These are phyloP conservation scores for Beauveria sp. DNA, from an alignment of 2,329 filamentous ascomycete genomes.

Conservation along the genomic window DNA sequence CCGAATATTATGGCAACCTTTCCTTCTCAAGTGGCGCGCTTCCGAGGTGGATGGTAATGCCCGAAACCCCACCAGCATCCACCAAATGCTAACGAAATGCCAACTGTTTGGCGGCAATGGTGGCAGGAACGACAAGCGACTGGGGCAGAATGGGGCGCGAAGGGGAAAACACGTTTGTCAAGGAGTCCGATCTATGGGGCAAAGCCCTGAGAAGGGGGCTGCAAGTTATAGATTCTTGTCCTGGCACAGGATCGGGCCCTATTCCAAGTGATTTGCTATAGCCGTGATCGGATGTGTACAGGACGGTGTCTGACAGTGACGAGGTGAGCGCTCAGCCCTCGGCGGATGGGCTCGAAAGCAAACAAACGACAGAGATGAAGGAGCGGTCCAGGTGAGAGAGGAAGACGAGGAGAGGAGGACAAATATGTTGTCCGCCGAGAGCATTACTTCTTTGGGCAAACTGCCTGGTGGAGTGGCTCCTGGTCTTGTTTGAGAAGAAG, in stretches of 20 bases:
- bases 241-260: neutral
- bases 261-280: neutral
- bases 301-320: neutral
- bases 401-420: neutral
- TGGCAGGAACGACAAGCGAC: constrained; percentile 5
- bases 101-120: neutral
- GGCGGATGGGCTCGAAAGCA: neutral
- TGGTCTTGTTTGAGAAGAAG: constrained; percentile 6
- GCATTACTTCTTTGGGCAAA: constrained; percentile 9
- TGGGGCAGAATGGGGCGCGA: neutral
- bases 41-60: constrained; percentile 4
- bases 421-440: constrained; percentile 10
- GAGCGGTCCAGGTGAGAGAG: neutral
- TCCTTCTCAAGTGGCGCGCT: constrained; percentile 2
- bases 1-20: neutral
- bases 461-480: constrained; percentile 7
- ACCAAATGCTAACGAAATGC: constrained; percentile 1
- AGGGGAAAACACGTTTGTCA: neutral
- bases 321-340: neutral
- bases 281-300: neutral
- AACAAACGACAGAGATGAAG: constrained; percentile 7
- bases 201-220: neutral
- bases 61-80: constrained; percentile 7
- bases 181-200: constrained; percentile 4
- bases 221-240: neutral